phyloP scores from a whole-genome alignment of 805 yeast species.

The Barnettozyma californica region DNA sequence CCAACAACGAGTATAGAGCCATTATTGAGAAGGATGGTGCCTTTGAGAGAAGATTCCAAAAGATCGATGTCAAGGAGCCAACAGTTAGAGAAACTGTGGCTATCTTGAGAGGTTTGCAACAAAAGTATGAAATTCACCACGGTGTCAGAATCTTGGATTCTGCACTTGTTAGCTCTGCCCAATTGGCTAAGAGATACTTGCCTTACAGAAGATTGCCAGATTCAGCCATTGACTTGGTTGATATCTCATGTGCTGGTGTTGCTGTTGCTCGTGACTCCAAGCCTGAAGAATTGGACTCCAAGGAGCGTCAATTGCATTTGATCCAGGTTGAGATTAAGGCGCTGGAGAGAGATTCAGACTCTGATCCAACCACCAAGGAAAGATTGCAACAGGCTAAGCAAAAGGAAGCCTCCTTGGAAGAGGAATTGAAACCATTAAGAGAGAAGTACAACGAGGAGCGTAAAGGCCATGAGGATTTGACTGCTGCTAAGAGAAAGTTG shows the following conservation, averaged over 20 bases:
- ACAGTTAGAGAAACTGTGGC: constrained; percentile 91
- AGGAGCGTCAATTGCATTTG: constrained; percentile 88
- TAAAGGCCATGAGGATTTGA: constrained; percentile 86
- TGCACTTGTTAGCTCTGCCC: constrained; percentile 92
- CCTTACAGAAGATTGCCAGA: constrained; percentile 96
- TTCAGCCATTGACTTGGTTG: constrained; percentile 93
- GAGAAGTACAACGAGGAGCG: constrained; percentile 84
- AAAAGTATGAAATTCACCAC: constrained; percentile 92
- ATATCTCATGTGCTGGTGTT: constrained; percentile 93
- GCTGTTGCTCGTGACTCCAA: constrained; percentile 98
- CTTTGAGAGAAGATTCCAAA: constrained; percentile 96
- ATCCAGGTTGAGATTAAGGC: constrained; percentile 96
- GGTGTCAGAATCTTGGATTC: constrained; percentile 95
- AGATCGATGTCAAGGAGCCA: constrained; percentile 93
- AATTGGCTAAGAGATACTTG: constrained; percentile 86
- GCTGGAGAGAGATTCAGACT: constrained; percentile 88
- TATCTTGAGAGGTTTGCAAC: constrained; percentile 91
- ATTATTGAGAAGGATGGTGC: constrained; percentile 96
- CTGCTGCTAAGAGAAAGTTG: constrained; percentile 80
- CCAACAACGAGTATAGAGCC: constrained; percentile 89
- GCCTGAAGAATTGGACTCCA: constrained; percentile 92
- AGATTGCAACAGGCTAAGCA: constrained; percentile 75
- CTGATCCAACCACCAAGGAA: constrained; percentile 77
- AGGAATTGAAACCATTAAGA: constrained; percentile 76
- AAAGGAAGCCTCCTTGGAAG: constrained; percentile 78